phyloP scores from a whole-genome alignment of 306 rosid species.

The Vigna hirtella region DNA sequence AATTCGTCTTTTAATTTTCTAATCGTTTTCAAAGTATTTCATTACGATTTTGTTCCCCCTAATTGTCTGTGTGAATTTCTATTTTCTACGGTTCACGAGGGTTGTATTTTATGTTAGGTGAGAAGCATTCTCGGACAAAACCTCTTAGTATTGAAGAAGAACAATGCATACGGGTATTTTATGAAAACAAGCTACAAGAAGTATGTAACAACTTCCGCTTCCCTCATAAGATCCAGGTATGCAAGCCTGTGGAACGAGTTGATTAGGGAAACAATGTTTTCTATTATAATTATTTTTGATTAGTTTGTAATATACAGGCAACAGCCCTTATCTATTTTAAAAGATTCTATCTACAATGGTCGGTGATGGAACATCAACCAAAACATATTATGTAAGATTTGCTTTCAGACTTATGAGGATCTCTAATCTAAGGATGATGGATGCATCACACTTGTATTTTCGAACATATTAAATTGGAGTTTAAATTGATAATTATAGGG shows the following conservation, averaged over 20 bases:
- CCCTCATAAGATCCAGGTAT: conserved; percentile 97
- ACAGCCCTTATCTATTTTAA: conserved; percentile 91
- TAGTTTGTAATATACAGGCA: conserved; percentile 70
- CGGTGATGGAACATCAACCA: conserved; percentile 94
- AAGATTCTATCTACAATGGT: conserved; percentile 94
- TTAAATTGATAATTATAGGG: conserved; percentile 32
- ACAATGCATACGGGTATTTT: conserved; percentile 52
- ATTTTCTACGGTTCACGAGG: conserved; percentile 37
- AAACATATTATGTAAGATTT: conserved; percentile 85
- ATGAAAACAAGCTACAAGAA: conserved; percentile 62
- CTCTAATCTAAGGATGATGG: conserved; percentile 22
- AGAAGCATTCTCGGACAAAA: conserved; percentile 80
- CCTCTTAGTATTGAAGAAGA: conserved; percentile 64
- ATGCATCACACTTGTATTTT: not conserved
- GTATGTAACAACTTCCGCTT: conserved; percentile 81
- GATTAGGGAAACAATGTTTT: not conserved
- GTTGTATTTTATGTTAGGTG: conserved; percentile 60
- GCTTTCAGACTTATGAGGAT: conserved; percentile 18
- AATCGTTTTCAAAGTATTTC: conserved; percentile 27
- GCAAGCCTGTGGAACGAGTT: conserved; percentile 22
- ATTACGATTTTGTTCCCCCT: conserved; percentile 13
- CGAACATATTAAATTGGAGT: conserved; percentile 26
- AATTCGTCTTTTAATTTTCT: not conserved
- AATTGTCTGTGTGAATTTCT: conserved; percentile 40
- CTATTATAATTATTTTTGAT: conserved; percentile 28